Base-by-base conservation (phyloP, 495 filamentous ascomycete species). In the Aspergillus bertholletiae region DNA sequence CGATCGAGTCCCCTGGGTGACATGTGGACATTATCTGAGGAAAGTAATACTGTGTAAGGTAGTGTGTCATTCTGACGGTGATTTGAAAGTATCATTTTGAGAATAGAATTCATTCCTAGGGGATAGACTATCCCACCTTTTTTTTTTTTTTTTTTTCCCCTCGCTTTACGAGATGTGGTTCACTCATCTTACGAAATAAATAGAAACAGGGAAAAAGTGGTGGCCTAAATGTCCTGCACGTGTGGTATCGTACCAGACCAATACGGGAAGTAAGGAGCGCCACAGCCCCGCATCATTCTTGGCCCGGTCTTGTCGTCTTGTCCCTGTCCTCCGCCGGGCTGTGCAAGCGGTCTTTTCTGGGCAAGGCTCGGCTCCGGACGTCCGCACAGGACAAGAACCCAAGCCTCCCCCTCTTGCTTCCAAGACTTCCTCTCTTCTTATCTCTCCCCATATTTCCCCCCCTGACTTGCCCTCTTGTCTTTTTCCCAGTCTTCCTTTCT, bases 281-380 rank as follows among this genome's bases (percentile, higher is more conserved):
- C 56, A 59, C 56, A 55, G 51, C 56, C 56, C 56, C 56, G 56
- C 56, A 59, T 51, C 17, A 27, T 55, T 66, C 68, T 73, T 73
- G 68, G 70, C 68, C 64, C 68, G 66, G 57, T 64, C 63, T 61
- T 65, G 62, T 43, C 39, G 57, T 64, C 63, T 61, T 53, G 50
- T 63, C 63, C 61, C 59, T 61, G 50, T 53, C 59, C 59, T 71
- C 66, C 65, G 66, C 67, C 59, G 61, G 65, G 67, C 63, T 65
- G 61, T 61, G 66, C 64, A 68, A 63, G 60, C 57, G 62, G 54
- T 39, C 53, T 74, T 70, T 65, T 71, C 70, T 75, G 61, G 72
- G 70, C 72, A 72, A 67, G 62, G 58, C 66, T 73, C 70, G 70
- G 68, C 70, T 69, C 63, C 35, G 52, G 44, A 27, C 41, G 56